Conservation (phyloP, 192 early-diverging fungal genomes). For the Helicostylum pulchrum region DNA sequence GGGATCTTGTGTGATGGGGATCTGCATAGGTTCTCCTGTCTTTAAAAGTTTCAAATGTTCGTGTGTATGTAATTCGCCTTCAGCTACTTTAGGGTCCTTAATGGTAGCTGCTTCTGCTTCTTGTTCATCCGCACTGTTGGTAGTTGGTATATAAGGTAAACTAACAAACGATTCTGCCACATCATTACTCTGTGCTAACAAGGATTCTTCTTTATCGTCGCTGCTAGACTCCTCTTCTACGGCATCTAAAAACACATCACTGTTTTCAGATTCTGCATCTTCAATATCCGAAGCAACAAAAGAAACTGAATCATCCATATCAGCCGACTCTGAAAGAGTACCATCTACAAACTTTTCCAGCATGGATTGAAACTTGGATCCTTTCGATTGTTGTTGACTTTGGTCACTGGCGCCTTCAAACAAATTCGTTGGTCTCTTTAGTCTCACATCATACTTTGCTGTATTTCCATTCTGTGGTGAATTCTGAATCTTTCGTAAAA, state of each 20-base stretch:
- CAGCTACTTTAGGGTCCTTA: slow-evolving; percentile 39
- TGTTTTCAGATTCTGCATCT: background rate
- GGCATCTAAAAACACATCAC: slow-evolving; percentile 24
- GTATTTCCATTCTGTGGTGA: background rate
- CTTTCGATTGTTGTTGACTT: background rate
- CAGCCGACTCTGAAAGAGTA: no score
- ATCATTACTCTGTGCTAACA: background rate
- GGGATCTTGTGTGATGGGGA: slow-evolving; percentile 65
- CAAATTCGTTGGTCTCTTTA: no score
- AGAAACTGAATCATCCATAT: background rate
- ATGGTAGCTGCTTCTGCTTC: slow-evolving; percentile 15
- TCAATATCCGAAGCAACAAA: background rate
- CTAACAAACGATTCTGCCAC: slow-evolving; percentile 53
- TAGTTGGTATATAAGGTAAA: slow-evolving; percentile 47
- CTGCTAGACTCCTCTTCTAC: slow-evolving; percentile 22
- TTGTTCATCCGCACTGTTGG: slow-evolving; percentile 20
- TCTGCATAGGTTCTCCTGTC: slow-evolving; percentile 63
- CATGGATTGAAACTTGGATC: no score
- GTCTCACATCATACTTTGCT: background rate
- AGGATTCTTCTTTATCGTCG: background rate
- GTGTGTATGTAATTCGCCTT: slow-evolving; percentile 45
- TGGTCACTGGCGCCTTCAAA: background rate
- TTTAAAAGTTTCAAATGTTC: slow-evolving; percentile 30
- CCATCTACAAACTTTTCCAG: no score
- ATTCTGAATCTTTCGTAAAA: slow-evolving; percentile 39